Percentiles rank a stretch among this genome's conserved stretches.
phyloP scores from a whole-genome alignment of 129 eudicot genomes.

The Helianthus tuberosus region DNA sequence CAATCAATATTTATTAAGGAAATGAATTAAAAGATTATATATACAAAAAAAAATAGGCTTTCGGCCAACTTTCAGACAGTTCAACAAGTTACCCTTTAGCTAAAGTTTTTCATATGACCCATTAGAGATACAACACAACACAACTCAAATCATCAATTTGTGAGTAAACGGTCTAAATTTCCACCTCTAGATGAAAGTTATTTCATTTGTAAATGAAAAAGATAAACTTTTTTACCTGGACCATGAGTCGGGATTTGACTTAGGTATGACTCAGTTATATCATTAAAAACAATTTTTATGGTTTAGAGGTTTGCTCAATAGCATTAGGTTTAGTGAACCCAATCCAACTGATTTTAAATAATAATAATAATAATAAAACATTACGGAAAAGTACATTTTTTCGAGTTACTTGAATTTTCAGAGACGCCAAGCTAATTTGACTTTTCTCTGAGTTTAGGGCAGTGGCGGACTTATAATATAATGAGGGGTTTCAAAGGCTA shows the following conservation, averaged over 20 bases:
- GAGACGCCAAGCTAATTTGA: no score
- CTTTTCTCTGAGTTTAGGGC: no score
- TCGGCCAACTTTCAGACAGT: neutral
- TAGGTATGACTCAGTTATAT: no score
- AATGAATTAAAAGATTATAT: neutral
- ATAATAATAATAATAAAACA: no score
- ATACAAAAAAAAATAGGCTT: neutral
- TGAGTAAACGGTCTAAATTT: neutral
- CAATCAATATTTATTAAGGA: neutral
- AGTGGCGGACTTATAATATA: no score
- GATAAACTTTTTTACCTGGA: conserved; percentile 53
- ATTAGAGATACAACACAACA: neutral
- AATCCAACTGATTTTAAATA: no score
- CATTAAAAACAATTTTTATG: no score
- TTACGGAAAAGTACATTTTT: no score
- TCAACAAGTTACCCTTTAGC: neutral
- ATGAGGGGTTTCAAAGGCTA: no score
- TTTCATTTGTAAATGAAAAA: conserved; percentile 1
- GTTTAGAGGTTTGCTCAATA: no score
- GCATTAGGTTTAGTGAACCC: no score
- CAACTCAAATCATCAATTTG: neutral
- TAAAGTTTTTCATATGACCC: conserved; percentile 1
- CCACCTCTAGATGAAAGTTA: neutral
- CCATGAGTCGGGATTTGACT: conserved; percentile 76
- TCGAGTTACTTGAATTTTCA: no score